These are phyloP conservation scores for Dactylella cylindrospora DNA, from an alignment of 2,329 filamentous ascomycete genomes.

Conservation along the genomic window DNA sequence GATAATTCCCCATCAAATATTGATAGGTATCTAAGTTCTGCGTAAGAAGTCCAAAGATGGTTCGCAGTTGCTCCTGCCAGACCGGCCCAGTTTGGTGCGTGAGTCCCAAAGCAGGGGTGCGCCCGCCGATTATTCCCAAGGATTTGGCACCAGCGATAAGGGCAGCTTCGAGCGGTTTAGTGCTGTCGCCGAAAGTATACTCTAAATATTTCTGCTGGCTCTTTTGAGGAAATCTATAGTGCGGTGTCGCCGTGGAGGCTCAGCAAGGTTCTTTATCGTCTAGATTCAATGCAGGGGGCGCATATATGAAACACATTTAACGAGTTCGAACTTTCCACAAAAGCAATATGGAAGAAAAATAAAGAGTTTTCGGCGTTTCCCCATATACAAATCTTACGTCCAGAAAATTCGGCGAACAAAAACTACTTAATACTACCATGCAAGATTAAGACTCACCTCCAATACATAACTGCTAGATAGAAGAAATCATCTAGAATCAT, in stretches of 20 bases:
- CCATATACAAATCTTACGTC: too few species aligned
- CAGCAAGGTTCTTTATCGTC: too few species aligned
- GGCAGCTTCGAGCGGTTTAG: slow-evolving; percentile 6
- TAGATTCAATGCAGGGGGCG: too few species aligned
- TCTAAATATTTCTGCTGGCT: slow-evolving; percentile 35
- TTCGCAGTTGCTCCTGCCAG: slow-evolving; percentile 13
- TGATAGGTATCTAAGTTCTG: slow-evolving; percentile 32
- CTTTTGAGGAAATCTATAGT: too few species aligned
- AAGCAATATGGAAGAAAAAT: too few species aligned
- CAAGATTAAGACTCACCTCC: slow-evolving; percentile 24
- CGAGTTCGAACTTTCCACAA: too few species aligned
- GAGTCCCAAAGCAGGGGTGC: slow-evolving; percentile 6
- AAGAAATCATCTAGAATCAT: slow-evolving; percentile 36
- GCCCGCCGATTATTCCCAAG: slow-evolving; percentile 7
- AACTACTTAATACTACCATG: too few species aligned
- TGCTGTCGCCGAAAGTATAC: slow-evolving; percentile 34
- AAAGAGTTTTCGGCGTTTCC: too few species aligned
- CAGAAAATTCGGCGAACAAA: too few species aligned
- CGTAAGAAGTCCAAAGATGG: slow-evolving; percentile 23
- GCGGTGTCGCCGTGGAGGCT: too few species aligned
- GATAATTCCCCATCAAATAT: slow-evolving; percentile 23
- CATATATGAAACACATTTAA: too few species aligned
- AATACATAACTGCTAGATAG: slow-evolving; percentile 25
- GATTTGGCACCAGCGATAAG: slow-evolving; percentile 7
- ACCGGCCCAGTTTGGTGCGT: slow-evolving; percentile 12